Percentiles rank a stretch among this genome's conserved stretches.
phyloP scores from a whole-genome alignment of 129 eudicot species.

The Flaveria linearis region DNA sequence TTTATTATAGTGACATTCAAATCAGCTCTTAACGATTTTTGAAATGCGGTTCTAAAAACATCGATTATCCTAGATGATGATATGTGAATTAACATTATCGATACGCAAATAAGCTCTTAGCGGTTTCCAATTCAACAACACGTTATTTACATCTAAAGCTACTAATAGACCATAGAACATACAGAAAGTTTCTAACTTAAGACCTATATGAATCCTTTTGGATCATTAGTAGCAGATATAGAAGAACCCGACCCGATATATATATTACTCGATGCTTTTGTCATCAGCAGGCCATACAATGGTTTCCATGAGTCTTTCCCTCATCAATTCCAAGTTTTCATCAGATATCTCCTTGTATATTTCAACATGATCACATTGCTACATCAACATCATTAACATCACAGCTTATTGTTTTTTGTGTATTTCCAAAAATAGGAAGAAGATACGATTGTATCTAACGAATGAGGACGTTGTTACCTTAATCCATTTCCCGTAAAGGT shows the following conservation, averaged over 20 bases:
- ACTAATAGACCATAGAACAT: no score
- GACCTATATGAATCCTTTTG: neutral
- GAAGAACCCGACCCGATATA: no score
- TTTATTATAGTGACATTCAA: no score
- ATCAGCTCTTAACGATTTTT: no score
- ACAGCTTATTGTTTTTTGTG: neutral
- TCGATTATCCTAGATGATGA: no score
- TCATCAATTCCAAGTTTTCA: constrained; percentile 69
- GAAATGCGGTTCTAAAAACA: no score
- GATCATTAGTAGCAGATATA: neutral
- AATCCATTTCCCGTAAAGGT: constrained; percentile 80
- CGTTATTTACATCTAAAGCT: no score
- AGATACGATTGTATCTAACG: neutral
- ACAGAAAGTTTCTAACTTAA: constrained; percentile 6
- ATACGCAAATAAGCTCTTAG: no score
- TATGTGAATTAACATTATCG: no score
- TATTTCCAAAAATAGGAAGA: neutral
- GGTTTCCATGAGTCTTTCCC: constrained; percentile 78
- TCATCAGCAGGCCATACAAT: constrained; percentile 79
- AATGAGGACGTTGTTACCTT: constrained; percentile 48
- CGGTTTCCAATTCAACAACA: no score
- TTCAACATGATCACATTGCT: constrained; percentile 69
- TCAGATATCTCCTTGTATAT: constrained; percentile 70
- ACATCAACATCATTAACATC: constrained; percentile 18
- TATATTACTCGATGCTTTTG: constrained; percentile 39